Conservation (phyloP, 2,329 filamentous ascomycete species). For the Penicillium sp. region DNA sequence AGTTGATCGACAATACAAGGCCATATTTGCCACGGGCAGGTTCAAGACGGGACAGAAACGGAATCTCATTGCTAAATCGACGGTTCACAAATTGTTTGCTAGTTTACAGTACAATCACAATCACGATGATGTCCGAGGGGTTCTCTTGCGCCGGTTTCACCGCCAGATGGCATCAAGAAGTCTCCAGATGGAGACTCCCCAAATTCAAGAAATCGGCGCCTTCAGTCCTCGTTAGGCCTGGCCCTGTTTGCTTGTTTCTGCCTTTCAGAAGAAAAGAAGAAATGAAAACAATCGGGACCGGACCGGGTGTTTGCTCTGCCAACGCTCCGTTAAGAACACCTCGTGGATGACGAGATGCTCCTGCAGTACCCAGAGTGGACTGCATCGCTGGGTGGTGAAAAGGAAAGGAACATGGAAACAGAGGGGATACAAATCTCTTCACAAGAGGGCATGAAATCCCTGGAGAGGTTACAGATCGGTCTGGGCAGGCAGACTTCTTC, state of each 20-base stretch:
- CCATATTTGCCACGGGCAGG: background rate
- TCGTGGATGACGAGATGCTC: slow-evolving; percentile 66
- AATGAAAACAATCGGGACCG: slow-evolving; percentile 27
- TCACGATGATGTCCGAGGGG: slow-evolving; percentile 36
- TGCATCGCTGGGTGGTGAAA: slow-evolving; percentile 66
- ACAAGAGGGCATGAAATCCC: background rate
- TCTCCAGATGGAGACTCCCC: slow-evolving; percentile 11
- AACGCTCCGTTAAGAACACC: slow-evolving; percentile 80
- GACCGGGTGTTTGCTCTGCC: slow-evolving; percentile 58
- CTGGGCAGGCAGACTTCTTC: slow-evolving; percentile 6
- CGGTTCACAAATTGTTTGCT: slow-evolving; percentile 6
- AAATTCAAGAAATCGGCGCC: slow-evolving; percentile 36
- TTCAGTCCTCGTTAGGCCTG: slow-evolving; percentile 34
- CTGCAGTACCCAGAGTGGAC: slow-evolving; percentile 69
- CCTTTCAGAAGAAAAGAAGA: slow-evolving; percentile 9
- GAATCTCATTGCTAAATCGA: slow-evolving; percentile 3
- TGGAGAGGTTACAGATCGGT: slow-evolving; percentile 1
- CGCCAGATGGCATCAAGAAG: slow-evolving; percentile 15
- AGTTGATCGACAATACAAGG: background rate
- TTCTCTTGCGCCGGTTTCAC: slow-evolving; percentile 45
- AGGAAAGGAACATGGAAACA: slow-evolving; percentile 4
- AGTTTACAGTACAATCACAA: slow-evolving; percentile 1
- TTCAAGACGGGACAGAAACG: background rate
- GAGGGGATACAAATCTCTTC: background rate
- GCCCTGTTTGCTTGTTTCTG: background rate